phyloP scores from a whole-genome alignment of 2,329 filamentous ascomycete genomes.

The Neurospora crassa region DNA sequence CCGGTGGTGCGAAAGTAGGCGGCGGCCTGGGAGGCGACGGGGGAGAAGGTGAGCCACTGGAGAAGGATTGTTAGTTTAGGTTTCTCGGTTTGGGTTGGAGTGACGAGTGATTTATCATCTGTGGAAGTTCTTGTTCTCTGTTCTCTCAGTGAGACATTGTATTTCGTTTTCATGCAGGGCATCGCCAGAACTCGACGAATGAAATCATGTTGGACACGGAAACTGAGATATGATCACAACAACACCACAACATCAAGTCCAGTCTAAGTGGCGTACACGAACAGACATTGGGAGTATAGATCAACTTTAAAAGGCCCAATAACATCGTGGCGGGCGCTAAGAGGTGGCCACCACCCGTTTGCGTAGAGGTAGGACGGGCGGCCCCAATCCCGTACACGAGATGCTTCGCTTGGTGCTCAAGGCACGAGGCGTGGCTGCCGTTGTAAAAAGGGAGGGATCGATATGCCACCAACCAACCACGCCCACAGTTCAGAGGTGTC shows the following conservation, averaged over 20 bases:
- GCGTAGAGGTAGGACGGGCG: background rate
- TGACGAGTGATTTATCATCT: background rate
- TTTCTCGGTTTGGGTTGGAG: background rate
- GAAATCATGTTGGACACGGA: background rate
- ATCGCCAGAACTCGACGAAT: background rate
- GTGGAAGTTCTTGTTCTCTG: background rate
- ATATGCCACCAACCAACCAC: background rate
- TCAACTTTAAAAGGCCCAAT: background rate
- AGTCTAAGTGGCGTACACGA: background rate
- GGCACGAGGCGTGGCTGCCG: background rate
- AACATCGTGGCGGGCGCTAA: background rate
- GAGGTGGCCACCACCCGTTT: background rate
- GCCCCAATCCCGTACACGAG: background rate
- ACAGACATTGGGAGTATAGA: background rate
- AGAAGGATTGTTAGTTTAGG: background rate
- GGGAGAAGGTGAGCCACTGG: conserved; percentile 87
- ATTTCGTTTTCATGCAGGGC: too few species aligned
- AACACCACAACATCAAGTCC: background rate
- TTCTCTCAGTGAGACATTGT: too few species aligned
- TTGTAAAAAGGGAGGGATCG: background rate
- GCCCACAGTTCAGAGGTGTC: background rate
- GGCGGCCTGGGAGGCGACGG: conserved; percentile 66
- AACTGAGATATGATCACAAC: background rate
- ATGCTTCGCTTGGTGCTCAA: background rate
- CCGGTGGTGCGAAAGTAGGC: conserved; percentile 67